Conservation (phyloP, 164 flowering plant genomes). For the Vitis rotundifolia region DNA sequence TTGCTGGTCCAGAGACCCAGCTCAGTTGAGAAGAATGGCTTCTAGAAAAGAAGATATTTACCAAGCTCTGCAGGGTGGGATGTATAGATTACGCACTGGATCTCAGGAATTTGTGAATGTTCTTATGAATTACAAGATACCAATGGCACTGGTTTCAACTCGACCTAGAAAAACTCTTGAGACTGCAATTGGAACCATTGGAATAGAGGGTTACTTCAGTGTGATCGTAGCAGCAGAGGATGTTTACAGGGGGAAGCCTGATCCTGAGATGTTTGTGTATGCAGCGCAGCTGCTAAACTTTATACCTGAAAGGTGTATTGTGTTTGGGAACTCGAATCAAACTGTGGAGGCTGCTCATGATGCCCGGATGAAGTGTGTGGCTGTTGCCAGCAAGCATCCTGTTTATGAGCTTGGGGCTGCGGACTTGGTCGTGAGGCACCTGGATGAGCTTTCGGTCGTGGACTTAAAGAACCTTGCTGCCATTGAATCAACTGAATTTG, state of each 20-base stretch:
- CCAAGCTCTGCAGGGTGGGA: slow-evolving; percentile 74
- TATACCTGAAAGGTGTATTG: slow-evolving; percentile 91
- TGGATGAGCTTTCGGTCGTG: slow-evolving; percentile 87
- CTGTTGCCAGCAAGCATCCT: slow-evolving; percentile 94
- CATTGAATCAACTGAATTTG: slow-evolving; percentile 62
- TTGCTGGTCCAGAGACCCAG: slow-evolving; percentile 93
- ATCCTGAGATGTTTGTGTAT: slow-evolving; percentile 94
- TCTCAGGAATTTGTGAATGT: slow-evolving; percentile 78
- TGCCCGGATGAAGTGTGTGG: slow-evolving; percentile 94
- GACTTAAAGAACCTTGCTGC: slow-evolving; percentile 93
- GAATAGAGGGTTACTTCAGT: slow-evolving; percentile 66
- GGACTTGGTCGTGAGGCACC: slow-evolving; percentile 79
- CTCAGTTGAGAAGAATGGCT: slow-evolving; percentile 66
- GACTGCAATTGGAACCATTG: slow-evolving; percentile 59
- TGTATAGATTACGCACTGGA: slow-evolving; percentile 64
- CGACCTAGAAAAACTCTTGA: slow-evolving; percentile 69
- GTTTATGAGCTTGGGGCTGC: slow-evolving; percentile 93
- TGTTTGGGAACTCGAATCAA: slow-evolving; percentile 90
- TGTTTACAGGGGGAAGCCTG: slow-evolving; percentile 94
- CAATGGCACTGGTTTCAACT: slow-evolving; percentile 92
- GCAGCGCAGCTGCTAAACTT: slow-evolving; percentile 82
- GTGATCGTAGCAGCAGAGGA: slow-evolving; percentile 87
- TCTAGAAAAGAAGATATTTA: slow-evolving; percentile 82
- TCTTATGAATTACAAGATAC: slow-evolving; percentile 78
- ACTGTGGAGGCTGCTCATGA: slow-evolving; percentile 97